Conservation (phyloP, 2,329 filamentous ascomycete genomes). For the Bipolaris zeicola region DNA sequence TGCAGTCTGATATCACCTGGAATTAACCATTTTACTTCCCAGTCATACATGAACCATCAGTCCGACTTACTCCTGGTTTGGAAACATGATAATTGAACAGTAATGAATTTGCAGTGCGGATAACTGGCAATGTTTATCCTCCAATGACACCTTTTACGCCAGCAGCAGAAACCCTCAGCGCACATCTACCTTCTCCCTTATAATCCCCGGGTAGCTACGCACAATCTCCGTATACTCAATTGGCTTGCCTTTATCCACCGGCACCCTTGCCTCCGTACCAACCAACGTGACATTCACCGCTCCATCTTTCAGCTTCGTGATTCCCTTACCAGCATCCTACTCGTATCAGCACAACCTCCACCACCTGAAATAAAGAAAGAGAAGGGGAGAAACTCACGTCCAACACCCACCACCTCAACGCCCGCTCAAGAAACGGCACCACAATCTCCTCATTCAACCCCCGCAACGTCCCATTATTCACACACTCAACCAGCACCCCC, state of each 20-base stretch:
- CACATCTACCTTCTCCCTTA: not conserved
- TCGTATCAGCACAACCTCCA: too few relatives aligned
- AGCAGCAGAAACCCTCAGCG: too few relatives aligned
- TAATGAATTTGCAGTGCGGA: too few relatives aligned
- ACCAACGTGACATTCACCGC: conserved; percentile 24
- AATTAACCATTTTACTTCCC: too few relatives aligned
- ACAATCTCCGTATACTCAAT: conserved; percentile 25
- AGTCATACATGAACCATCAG: too few relatives aligned
- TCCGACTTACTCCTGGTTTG: too few relatives aligned
- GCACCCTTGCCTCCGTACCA: conserved; percentile 26
- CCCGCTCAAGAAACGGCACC: conserved; percentile 33
- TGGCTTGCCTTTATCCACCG: conserved; percentile 10
- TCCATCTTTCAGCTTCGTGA: not conserved
- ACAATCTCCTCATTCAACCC: conserved; percentile 30
- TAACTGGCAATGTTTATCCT: too few relatives aligned
- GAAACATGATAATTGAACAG: too few relatives aligned
- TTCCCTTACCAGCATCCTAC: not conserved
- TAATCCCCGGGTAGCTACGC: conserved; percentile 20
- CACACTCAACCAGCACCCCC: conserved; percentile 28
- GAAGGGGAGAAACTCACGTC: conserved; percentile 20
- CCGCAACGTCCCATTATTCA: conserved; percentile 24
- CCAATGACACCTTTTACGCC: too few relatives aligned
- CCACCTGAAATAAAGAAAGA: not conserved
- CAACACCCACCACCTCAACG: conserved; percentile 37
- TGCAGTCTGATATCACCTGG: too few relatives aligned